Evolutionary conservation across 495 filamentous ascomycete species (phyloP), one percentile per base, ranked within the genome.

Genomic region (Aspergillus taichungensis): DNA sequence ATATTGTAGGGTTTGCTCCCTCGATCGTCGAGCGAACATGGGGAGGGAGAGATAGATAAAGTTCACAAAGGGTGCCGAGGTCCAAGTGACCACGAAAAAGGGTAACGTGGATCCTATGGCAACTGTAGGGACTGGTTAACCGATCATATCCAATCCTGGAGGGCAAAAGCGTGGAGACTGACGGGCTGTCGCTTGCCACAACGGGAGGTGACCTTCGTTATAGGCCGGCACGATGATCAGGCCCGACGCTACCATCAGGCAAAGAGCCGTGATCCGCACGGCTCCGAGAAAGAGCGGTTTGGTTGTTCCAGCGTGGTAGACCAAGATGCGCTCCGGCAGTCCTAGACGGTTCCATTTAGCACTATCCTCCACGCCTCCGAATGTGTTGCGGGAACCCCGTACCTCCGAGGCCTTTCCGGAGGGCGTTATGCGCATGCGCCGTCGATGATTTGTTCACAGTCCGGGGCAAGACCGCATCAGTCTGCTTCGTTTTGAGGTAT

Each of bases 281-380:
- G 70, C 73, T 14, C 78, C 82, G 31, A 89, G 56, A 54, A 87
- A 83, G 14, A 81, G 75, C 11, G 73, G 80, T 48, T 75, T 72
- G 12, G 69, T 71, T 6, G 77, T 82, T 49, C 86, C 85, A 34
- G 79, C 81, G 71, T 87, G 78, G 54, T 84, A 90, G 48, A 91
- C 72, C 45, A 85, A 67, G 8, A 89, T 67, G 10, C 68, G 68
- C 52, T 87, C 83, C 40, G 69, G 69, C 27, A 64, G 64, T 1
- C 61, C 67, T 70, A 39, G 30, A 51, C 40, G 31, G 13, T 49
- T 49, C 36, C 5, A 37, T 33, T 35, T 61, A 65, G 54, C 45
- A 50, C 32, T 18, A 30, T 11, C 7, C 31, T 39, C 24, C n/a
- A 13, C 18, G 10, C 13, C 13, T 12, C 3, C 12, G 6, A 7